These are phyloP conservation scores for Hyaloscypha variabilis DNA, from an alignment of 495 filamentous ascomycete species.

Conservation along the genomic window DNA sequence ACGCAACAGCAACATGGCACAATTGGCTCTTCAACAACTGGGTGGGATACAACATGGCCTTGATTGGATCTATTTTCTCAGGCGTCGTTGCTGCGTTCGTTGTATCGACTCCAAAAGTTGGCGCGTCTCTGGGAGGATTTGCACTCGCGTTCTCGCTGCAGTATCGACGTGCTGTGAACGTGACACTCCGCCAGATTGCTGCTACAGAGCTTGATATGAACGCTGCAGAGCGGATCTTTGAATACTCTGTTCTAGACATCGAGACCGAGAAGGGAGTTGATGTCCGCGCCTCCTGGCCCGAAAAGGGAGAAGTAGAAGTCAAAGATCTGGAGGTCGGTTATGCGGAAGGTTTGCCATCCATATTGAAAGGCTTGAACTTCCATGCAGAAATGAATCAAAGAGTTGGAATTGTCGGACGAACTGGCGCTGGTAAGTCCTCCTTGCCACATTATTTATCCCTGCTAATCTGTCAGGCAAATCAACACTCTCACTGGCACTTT, in stretches of 20 bases:
- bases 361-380: slow-evolving; percentile 47
- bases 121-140: slow-evolving; percentile 69
- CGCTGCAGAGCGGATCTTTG: slow-evolving; percentile 41
- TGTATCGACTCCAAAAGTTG: slow-evolving; percentile 52
- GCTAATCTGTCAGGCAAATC: slow-evolving; percentile 31
- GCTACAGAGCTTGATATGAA: slow-evolving; percentile 48
- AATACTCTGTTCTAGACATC: slow-evolving; percentile 41
- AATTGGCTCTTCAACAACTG: slow-evolving; percentile 60
- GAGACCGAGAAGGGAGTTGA: slow-evolving; percentile 38
- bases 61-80: slow-evolving; percentile 63
- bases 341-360: slow-evolving; percentile 41
- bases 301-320: slow-evolving; percentile 42
- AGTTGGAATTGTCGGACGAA: slow-evolving; percentile 54
- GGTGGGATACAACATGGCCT: slow-evolving; percentile 60
- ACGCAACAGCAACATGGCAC: slow-evolving; percentile 54
- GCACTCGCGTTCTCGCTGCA: slow-evolving; percentile 50
- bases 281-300: slow-evolving; percentile 48
- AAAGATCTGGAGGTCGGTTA: slow-evolving; percentile 44
- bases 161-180: slow-evolving; percentile 55
- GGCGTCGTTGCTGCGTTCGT: slow-evolving; percentile 58
- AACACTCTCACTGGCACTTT: slow-evolving; percentile 44
- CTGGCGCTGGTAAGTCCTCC: slow-evolving; percentile 42
- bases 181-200: slow-evolving; percentile 56
- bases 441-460: slow-evolving; percentile 9
- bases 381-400: slow-evolving; percentile 39